Conservation (phyloP, 805 yeast genomes). For the Hanseniaspora taiwanica region DNA sequence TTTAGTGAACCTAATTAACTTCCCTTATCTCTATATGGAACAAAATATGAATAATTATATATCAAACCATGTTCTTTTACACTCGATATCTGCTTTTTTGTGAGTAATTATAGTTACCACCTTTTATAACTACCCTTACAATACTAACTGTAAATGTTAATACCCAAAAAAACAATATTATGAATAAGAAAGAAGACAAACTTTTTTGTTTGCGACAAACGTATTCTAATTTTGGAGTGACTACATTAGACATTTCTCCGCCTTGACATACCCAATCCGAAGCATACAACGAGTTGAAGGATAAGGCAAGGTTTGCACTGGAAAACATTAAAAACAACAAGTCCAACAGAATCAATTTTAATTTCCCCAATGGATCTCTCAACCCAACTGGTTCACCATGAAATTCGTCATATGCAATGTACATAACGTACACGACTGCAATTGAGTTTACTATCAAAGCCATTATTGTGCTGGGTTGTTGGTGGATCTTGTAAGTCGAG, state of each 20-base stretch:
- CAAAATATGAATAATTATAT: too few relatives aligned
- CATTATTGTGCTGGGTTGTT: slow-evolving; percentile 86
- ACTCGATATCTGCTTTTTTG: not conserved
- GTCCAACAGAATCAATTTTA: slow-evolving; percentile 71
- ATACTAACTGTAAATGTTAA: slow-evolving; percentile 73
- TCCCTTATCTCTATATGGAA: too few relatives aligned
- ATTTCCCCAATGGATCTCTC: slow-evolving; percentile 71
- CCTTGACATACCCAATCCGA: slow-evolving; percentile 63
- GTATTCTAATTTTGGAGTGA: slow-evolving; percentile 27
- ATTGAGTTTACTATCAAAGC: slow-evolving; percentile 73
- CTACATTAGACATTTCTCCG: slow-evolving; percentile 9
- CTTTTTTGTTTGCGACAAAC: slow-evolving; percentile 73
- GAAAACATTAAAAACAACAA: slow-evolving; percentile 77
- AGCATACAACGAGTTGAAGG: slow-evolving; percentile 75
- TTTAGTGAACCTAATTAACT: too few relatives aligned
- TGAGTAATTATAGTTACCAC: slow-evolving; percentile 11
- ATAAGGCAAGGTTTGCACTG: slow-evolving; percentile 73
- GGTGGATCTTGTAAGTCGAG: slow-evolving; percentile 30
- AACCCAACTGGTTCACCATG: slow-evolving; percentile 85
- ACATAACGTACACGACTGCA: slow-evolving; percentile 64
- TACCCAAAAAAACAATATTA: slow-evolving; percentile 73
- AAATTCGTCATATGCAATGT: slow-evolving; percentile 84
- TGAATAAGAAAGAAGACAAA: slow-evolving; percentile 63
- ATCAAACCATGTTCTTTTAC: not conserved
- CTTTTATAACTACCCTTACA: slow-evolving; percentile 66